These are phyloP conservation scores for Eucalyptus curtisii DNA, from an alignment of 345 rosid species.

Conservation along the genomic window DNA sequence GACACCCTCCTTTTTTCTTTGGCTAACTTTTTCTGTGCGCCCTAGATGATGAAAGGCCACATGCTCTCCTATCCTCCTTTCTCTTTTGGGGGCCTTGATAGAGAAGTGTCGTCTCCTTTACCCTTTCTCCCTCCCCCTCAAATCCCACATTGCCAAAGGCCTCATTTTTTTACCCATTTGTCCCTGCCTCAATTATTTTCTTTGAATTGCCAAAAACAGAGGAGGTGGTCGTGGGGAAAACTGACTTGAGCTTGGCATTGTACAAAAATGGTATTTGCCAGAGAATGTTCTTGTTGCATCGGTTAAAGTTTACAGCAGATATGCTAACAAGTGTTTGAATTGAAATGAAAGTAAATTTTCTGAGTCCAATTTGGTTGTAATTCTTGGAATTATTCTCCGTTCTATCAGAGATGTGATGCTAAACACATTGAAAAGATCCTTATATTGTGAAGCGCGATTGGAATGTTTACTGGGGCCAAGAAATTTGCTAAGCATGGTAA, in stretches of 20 bases:
- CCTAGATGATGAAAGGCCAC: not conserved
- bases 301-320: not conserved
- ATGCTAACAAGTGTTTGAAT: not conserved
- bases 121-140: not conserved
- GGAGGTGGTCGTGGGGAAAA: not conserved
- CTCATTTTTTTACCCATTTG: not conserved
- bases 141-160: not conserved
- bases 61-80: not conserved
- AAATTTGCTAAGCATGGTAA: not conserved
- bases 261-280: not conserved
- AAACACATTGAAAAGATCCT: not conserved
- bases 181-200: not conserved
- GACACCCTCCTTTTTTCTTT: constrained; percentile 1
- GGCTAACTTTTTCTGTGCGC: not conserved
- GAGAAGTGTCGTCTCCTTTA: not conserved
- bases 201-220: not conserved
- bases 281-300: not conserved
- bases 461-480: not conserved
- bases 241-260: not conserved
- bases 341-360: not conserved
- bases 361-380: not conserved
- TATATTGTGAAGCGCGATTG: not conserved
- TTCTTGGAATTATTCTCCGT: not conserved
- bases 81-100: not conserved
- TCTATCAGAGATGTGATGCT: not conserved